Base-by-base conservation (phyloP, 805 yeast genomes). In the Barnettozyma siamensis region DNA sequence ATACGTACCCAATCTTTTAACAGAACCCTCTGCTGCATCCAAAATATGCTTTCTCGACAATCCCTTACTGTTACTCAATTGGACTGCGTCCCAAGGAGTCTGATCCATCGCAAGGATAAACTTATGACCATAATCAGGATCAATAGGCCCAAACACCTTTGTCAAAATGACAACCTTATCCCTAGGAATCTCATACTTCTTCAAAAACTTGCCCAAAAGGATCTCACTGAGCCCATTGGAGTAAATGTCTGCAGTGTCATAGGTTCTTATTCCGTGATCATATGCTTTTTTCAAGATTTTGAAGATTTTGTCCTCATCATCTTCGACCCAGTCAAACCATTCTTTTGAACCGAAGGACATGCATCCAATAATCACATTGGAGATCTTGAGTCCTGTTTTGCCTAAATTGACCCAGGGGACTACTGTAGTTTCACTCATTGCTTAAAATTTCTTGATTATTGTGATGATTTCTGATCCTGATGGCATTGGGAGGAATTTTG, bases 121-220 rank as follows among this genome's bases (percentile, higher is more conserved):
- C n/a, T n/a, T 42, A 20, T 58, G 63, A 33, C 46, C 28, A 9
- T 32, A 33, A 12, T 44, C 49, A 23, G 38, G 47, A 42, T 50
- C 54, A 27, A 50, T 35, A 13, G 54, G 47, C 31, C 26, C 28
- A 35, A 33, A 51, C 5, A 38, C 55, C 58, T 79, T 79, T 23
- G 79, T 60, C 49, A 78, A 43, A 42, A 78, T 77, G 13, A 77
- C 80, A 38, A 78, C 69, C 34, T 66, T 67, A 33, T 74, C 76
- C 47, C 83, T 65, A 5, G 67, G 67, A 48, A 78, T 78, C 33
- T 70, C 60, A 59, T 66, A 76, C 41, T 66, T 63, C 48, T 67
- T 66, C 44, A 78, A 50, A 50, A 76, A 78, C 53, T 75, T 75
- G 13, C 80, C 77, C 12, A 78, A 37, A 3, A 76, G 45, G 5